These are phyloP conservation scores for Viola pubescens DNA, from an alignment of 441 rosid species.

Conservation along the genomic window DNA sequence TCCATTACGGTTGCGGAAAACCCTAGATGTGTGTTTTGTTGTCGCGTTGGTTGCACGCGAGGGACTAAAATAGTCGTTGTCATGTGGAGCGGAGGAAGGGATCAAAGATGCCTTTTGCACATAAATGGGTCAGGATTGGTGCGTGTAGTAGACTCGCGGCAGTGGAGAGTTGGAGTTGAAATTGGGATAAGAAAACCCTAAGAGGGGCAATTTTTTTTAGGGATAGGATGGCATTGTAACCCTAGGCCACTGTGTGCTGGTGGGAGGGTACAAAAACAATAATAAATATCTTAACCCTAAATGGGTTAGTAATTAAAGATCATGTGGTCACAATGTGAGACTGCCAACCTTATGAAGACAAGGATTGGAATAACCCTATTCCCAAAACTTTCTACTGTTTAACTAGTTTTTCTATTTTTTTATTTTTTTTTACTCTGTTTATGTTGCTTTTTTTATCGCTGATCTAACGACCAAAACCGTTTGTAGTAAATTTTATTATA, in stretches of 20 bases:
- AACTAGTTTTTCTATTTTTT: too few relatives aligned
- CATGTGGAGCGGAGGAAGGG: conserved; percentile 6
- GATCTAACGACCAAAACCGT: too few relatives aligned
- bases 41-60: conserved; percentile 33
- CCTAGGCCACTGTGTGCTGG: conserved; percentile 25
- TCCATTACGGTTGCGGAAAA: conserved; percentile 5
- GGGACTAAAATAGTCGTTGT: conserved; percentile 10
- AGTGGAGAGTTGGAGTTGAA: conserved; percentile 21
- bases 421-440: too few relatives aligned
- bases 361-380: background rate
- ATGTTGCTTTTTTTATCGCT: too few relatives aligned
- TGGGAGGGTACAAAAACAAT: background rate
- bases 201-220: conserved; percentile 1
- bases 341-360: too few relatives aligned
- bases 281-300: conserved; percentile 22
- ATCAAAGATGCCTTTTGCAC: conserved; percentile 41
- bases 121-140: conserved; percentile 24
- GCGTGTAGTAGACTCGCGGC: background rate
- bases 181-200: conserved; percentile 37
- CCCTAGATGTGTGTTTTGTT: background rate
- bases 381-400: background rate
- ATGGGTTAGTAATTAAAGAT: conserved; percentile 4
- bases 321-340: background rate
- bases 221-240: conserved; percentile 18
- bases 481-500: too few relatives aligned